Evolutionary conservation across 2,329 filamentous ascomycete genomes (phyloP), one percentile per base, ranked within the genome.

Genomic region (Aspergillus fijiensis): DNA sequence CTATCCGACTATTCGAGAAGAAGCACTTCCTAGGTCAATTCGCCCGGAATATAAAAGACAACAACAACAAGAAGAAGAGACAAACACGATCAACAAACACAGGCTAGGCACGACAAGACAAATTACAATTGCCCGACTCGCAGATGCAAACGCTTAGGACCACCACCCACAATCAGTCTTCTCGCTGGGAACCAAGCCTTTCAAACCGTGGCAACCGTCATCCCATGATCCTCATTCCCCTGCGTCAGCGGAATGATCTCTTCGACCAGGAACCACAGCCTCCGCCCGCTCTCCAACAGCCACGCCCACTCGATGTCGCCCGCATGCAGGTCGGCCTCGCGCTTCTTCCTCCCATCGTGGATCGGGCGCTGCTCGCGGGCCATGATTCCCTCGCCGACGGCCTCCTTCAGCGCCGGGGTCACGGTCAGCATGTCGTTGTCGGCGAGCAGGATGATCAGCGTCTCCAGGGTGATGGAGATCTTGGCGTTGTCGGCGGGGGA

Each of bases 401-500:
- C 81, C 0, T 70, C 58, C 42, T 75, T 74, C 16, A 88, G 63
- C 5, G 63, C 65, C 1, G 69, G 68, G 4, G 68, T 76, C 63
- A 75, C 55, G 23, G 60, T 61, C 70, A 78, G 48, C 66, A 72
- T 65, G 1, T 73, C 70, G 33, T 69, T 68, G 14, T 69, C 70
- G 12, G 72, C 76, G 29, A 87, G 73, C 6, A 87, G 76, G 50
- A 87, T 81, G 31, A 91, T 69, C 53, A 91, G 74, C 2, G 81
- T 81, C 75, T 94, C 91, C 0, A 92, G 77, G 31, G 90, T 73
- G 10, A 93, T 75, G 2, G 88, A 87, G 42, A 93, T 80, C 71
- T 89, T 90, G 29, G 88, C 87, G 66, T 95, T 93, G 63, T 92
- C 89, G 21, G 85, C 82, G 0, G 83, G 74, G 6, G 80, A 81